These are phyloP conservation scores for Cryptomeria japonica DNA, from an alignment of 75 land plant genomes.

Conservation along the genomic window DNA sequence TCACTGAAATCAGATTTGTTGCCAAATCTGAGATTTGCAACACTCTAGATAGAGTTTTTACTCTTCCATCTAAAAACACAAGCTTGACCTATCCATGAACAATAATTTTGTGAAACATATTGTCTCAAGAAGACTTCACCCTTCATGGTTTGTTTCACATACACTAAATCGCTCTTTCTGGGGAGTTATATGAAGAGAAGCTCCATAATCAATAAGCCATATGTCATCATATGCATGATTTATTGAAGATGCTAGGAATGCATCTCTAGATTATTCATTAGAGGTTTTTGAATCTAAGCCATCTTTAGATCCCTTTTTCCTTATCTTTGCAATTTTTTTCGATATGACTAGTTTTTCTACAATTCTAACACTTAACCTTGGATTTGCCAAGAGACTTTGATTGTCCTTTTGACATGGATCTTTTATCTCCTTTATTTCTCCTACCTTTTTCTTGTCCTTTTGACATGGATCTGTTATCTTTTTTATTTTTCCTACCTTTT, in stretches of 20 bases:
- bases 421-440: too few relatives aligned
- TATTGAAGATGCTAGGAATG: not conserved
- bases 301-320: not conserved
- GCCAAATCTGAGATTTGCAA: too few relatives aligned
- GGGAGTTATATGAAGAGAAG: not conserved
- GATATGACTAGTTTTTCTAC: not conserved
- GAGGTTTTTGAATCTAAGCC: too few relatives aligned
- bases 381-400: not conserved
- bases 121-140: not conserved
- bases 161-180: not conserved
- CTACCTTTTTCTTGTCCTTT: not conserved
- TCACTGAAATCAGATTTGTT: too few relatives aligned
- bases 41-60: too few relatives aligned
- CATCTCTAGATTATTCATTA: not conserved
- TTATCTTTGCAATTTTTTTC: too few relatives aligned
- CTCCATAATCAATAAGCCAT: not conserved
- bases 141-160: not conserved
- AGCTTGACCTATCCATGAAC: too few relatives aligned
- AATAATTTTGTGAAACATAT: too few relatives aligned
- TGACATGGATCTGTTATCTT: not conserved
- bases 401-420: not conserved
- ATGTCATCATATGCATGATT: too few relatives aligned
- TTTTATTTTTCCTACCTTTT: too few relatives aligned
- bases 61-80: too few relatives aligned
- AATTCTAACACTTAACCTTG: not conserved